A percentile compares a stretch with the other conserved stretches of the same genome.
Conservation (phyloP, 345 rosid species). For the Dovyalis caffra region DNA sequence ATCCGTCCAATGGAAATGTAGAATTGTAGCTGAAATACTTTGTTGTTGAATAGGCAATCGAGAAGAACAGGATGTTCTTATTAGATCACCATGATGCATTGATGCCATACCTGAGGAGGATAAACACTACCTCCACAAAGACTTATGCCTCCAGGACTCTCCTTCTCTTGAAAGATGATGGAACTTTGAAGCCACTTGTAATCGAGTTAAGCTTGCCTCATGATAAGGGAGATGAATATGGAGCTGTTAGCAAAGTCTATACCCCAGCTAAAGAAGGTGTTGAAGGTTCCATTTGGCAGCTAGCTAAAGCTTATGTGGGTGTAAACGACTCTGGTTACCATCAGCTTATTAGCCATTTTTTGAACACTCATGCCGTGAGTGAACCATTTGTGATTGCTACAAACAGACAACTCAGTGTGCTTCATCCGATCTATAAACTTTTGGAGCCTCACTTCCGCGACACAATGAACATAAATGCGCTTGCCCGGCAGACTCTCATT, state of each 20-base stretch:
- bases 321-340: constrained; percentile 83
- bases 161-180: constrained; percentile 65
- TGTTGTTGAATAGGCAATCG: constrained; percentile 45
- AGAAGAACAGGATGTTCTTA: constrained; percentile 58
- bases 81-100: constrained; percentile 69
- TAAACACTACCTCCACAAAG: constrained; percentile 55
- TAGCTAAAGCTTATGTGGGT: constrained; percentile 79
- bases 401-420: constrained; percentile 38
- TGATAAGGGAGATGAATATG: constrained; percentile 54
- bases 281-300: constrained; percentile 63
- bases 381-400: constrained; percentile 44
- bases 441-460: constrained; percentile 43
- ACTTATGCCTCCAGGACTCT: constrained; percentile 73
- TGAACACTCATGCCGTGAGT: constrained; percentile 37
- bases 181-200: constrained; percentile 72
- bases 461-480: constrained; percentile 40
- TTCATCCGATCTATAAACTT: constrained; percentile 40
- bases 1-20: not conserved
- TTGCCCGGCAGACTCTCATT: constrained; percentile 28
- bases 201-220: constrained; percentile 77
- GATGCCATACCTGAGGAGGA: constrained; percentile 64
- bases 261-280: constrained; percentile 62
- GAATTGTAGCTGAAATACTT: too few species aligned
- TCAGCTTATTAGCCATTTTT: constrained; percentile 88
- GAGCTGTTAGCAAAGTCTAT: constrained; percentile 59